Evolutionary conservation across 495 filamentous ascomycete genomes (phyloP), one percentile per base, ranked within the genome.

Genomic region (Sordaria brevicollis): DNA sequence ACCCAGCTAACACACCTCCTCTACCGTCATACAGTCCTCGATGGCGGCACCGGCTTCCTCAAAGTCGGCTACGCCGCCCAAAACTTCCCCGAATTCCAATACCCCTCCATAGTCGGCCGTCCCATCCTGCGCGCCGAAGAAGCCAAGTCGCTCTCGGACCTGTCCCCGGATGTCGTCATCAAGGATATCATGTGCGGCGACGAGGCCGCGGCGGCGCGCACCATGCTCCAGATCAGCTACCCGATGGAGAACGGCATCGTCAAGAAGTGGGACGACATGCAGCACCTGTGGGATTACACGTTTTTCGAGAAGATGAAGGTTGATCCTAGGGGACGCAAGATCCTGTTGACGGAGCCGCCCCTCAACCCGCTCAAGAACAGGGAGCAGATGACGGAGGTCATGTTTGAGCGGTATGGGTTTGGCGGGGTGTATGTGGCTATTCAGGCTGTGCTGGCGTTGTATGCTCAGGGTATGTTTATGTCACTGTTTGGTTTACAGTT

Each of bases 121-220:
- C 95, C 95, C 65, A 98, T 99, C 81, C 86, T 99, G 75, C 93
- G 95, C 80, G 91, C 93, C 74, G 95, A 99, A 83, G 95, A 99
- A 81, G 49, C 49, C 49, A 85, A 79, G 73, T 82, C 82, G 74
- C 83, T 85, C 76, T 82, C 78, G 74, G 81, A 86, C 72, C 77
- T 94, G 71, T 62, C 49, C 4, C 21, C 43, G 25, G 21, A 62
- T 8, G 11, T 62, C 10, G 75, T 79, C 8, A 92, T 99, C 78
- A 97, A 97, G 86, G 95, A 99, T 85, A 97, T 99, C 76, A 99
- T 99, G 95, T 97, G 93, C 84, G 95, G 95, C 74, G 96, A 99
- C 83, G 95, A 99, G 83, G 95, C 95, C 34, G 93, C 95, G 11
- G 93, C 92, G 34, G 95, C 94, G 72, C 88, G 95, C 73, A 94